Base-by-base conservation (phyloP, 2,329 filamentous ascomycete species). In the Aspergillus melleus region DNA sequence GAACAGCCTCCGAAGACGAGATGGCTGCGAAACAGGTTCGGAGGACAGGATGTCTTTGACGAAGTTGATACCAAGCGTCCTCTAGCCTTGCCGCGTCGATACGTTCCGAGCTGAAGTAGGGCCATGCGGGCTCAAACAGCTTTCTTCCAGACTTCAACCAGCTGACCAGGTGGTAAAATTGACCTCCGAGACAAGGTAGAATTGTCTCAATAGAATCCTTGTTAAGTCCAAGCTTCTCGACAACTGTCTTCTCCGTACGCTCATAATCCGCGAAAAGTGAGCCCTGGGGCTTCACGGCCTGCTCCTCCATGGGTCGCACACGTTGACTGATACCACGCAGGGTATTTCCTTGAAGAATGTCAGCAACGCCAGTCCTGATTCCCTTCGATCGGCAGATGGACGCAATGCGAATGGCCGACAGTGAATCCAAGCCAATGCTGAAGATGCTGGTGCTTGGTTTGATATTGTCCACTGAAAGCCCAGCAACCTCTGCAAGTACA, bases 141-240 rank as follows among this genome's bases (percentile, higher is more conserved):
- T 64, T 73, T 24, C 72, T 63, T 20, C 65, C 66, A 11, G 72
- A 72, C 49, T 72, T 72, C 46, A 74, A 55, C 73, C 73, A 76
- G 55, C 63, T 70, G 8, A 58, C 61, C 10, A 76, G 68, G 55
- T 75, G 72, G 47, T 70, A 73, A 49, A 66, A 60, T 56, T 76
- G 74, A 8, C 74, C 74, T n/a, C 70, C 60, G 1, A 75, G 64
- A 57, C 70, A 72, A 3, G 73, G 72, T 14, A 73, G 49, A 2
- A 73, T 66, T 3, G 61, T 58, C 36, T 75, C 70, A 19, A 76
- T 56, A 1, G 58, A 55, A 8, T 66, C 66, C 29, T 61, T 63
- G 4, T 52, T 19, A 20, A 70, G 24, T 2, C 50, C 49, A 8
- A 70, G 58, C 14, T 63, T 60, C n/a, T 52, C 44, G 6, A 67